Evolutionary conservation across 2,329 filamentous ascomycete species (phyloP), one percentile per base, ranked within the genome.

Genomic region (Calonectria naviculata): DNA sequence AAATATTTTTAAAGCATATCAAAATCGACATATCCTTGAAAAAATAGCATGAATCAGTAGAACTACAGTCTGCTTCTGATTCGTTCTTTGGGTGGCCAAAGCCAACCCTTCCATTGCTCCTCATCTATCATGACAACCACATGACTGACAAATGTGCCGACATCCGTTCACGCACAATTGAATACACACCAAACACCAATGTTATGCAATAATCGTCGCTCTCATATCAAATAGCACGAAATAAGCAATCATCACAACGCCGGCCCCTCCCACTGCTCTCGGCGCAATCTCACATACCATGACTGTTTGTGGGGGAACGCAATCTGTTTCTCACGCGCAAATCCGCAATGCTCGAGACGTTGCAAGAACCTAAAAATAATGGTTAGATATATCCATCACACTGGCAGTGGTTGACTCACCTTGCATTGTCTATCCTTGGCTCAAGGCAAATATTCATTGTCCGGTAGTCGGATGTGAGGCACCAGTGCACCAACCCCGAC

Each of bases 281-380:
- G 88, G 68, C 91, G 89, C 73, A 97, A 88, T 78, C 93, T 93
- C 84, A 97, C 93, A 72, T 96, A 88, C 83, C 95, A 97, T 8
- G 94, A 92, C 81, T 97, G 95, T 83, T 99, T 99, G 81, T 98
- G 95, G 1, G 95, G 93, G 74, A 99, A 95, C 1, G 92, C 89
- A 62, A 98, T 88, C 79, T 98, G 95, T 70, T 92, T 92, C 83
- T 98, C 94, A 80, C 95, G 97, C 75, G 93, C 91, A 80, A 98
- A 99, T 0, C 96, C 95, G 0, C 89, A 88, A 8, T 90, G 84
- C 72, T 94, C 89, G 19, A 97, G 89, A 73, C 96, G 94, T n/a
- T 80, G 80, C 44, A 85, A 52, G 36, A 86, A 84, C 26, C 83
- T 84, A 2, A 15, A n/a, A 4, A 36, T 28, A 54, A 61, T 71